A percentile compares a stretch with the other conserved stretches of the same genome.
Evolutionary conservation across 768 basidiomycete genomes (phyloP).

Genomic region (Serendipita sp.): DNA sequence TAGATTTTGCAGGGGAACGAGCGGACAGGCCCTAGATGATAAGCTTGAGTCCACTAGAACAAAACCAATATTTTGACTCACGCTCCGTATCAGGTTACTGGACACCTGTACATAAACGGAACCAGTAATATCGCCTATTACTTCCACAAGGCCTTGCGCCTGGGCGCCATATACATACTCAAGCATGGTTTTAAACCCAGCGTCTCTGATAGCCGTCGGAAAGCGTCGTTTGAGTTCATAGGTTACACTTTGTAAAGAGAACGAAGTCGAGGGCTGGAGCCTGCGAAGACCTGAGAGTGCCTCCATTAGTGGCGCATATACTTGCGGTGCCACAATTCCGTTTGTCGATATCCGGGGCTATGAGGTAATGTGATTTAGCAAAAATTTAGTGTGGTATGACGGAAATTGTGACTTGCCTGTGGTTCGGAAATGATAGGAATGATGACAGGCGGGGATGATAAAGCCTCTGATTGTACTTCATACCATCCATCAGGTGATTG

Average conservation of each 20-base stretch:
- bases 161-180: not conserved
- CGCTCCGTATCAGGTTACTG: not conserved
- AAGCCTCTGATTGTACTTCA: not conserved
- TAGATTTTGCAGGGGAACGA: not conserved
- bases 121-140: not conserved
- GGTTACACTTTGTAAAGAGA: not conserved
- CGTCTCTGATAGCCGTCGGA: not conserved
- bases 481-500: conserved; percentile 3
- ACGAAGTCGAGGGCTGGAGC: not conserved
- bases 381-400: not conserved
- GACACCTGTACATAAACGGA: not conserved
- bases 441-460: not conserved
- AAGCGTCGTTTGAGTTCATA: conserved; percentile 4
- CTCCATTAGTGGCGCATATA: not conserved
- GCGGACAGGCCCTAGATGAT: not conserved
- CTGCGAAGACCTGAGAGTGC: not conserved
- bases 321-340: too few species aligned
- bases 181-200: not conserved
- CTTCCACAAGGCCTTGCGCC: not conserved
- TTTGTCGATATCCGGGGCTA: not conserved
- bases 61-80: not conserved
- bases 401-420: not conserved
- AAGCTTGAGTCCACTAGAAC: not conserved
- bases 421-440: not conserved
- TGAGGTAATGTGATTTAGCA: not conserved